Conservation (phyloP, 768 basidiomycete genomes). For the Saitozyma podzolica region DNA sequence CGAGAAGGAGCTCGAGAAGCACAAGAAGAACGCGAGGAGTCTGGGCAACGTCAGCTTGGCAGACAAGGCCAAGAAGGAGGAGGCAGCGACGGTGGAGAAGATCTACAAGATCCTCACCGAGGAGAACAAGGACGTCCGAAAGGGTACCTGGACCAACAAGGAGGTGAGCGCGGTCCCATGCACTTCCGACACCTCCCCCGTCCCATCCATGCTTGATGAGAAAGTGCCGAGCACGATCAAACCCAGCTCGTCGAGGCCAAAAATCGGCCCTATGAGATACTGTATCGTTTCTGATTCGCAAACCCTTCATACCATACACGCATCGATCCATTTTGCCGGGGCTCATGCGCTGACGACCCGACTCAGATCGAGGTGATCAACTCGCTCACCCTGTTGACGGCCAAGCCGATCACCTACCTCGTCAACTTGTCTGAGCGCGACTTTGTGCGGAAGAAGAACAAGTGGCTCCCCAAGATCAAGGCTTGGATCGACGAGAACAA, state of each 20-base stretch:
- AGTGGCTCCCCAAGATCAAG: constrained; percentile 98
- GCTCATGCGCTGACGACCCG: constrained; percentile 8
- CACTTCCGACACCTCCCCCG: constrained; percentile 17
- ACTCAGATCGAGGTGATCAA: constrained; percentile 52
- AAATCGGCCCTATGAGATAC: constrained; percentile 10
- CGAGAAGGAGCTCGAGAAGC: constrained; percentile 77
- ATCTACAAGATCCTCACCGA: constrained; percentile 71
- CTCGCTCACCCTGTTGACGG: constrained; percentile 79
- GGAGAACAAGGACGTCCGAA: constrained; percentile 85
- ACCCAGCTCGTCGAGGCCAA: constrained; percentile 97
- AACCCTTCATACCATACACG: not conserved
- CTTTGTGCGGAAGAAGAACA: constrained; percentile 96
- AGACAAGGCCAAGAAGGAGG: constrained; percentile 94
- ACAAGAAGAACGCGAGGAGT: constrained; percentile 72
- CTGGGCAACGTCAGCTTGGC: constrained; percentile 77
- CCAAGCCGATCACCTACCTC: constrained; percentile 95
- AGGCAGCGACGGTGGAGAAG: constrained; percentile 88
- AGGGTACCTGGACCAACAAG: constrained; percentile 92
- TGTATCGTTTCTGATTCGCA: constrained; percentile 44
- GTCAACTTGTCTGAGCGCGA: constrained; percentile 95
- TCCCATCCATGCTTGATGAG: constrained; percentile 60
- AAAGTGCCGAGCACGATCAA: constrained; percentile 75
- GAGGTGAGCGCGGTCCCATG: constrained; percentile 65
- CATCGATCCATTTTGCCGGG: not conserved
- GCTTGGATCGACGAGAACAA: constrained; percentile 96